Base-by-base conservation (phyloP, 139 green algal species). In the Micractinium sp. region DNA sequence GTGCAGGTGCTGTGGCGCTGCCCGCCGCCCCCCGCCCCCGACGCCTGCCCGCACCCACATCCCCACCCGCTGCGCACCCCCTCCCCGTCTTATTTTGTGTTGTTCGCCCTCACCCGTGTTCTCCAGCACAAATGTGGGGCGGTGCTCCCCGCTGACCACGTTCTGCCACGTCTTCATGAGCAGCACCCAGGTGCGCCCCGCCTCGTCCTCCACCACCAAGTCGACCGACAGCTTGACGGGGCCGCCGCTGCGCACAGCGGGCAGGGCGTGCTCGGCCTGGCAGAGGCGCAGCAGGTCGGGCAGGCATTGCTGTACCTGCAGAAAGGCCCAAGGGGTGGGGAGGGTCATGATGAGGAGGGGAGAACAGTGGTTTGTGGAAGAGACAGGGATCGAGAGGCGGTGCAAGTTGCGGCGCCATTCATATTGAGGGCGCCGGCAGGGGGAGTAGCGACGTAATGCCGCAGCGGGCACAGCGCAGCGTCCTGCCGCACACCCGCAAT, bases 91-190 rank as follows among this genome's bases (percentile, higher is more conserved):
- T n/a, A n/a, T n/a, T n/a, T n/a, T n/a, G n/a, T n/a, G n/a, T n/a
- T n/a, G n/a, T n/a, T n/a, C n/a, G n/a, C n/a, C n/a, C n/a, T n/a
- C 35, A 87, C 85, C 85, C 19, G 89, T 92, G 73, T 90, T 90
- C n/a, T 92, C 89, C 53, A 92, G 75, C 27, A 92, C 63, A 81
- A 89, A 92, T 0, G 89, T 92, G 39, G 89, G 89, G 19, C 75
- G 74, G 36, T 87, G 74, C 81, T 92, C 74, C 36, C 89, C 89
- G 33, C 56, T 74, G 29, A 89, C 89, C 22, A 86, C 75, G 22
- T 92, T 92, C 56, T 89, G 83, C 89, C 89, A 92, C 5, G 82
- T 92, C 83, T 92, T 92, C 31, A 91, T 38, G 2, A 85, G 35
- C 23, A 90, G 23, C 27, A 38, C 47, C 81, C 81, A 90, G 33